These are phyloP conservation scores for Clathrus columnatus DNA, from an alignment of 768 basidiomycete genomes.

Conservation along the genomic window DNA sequence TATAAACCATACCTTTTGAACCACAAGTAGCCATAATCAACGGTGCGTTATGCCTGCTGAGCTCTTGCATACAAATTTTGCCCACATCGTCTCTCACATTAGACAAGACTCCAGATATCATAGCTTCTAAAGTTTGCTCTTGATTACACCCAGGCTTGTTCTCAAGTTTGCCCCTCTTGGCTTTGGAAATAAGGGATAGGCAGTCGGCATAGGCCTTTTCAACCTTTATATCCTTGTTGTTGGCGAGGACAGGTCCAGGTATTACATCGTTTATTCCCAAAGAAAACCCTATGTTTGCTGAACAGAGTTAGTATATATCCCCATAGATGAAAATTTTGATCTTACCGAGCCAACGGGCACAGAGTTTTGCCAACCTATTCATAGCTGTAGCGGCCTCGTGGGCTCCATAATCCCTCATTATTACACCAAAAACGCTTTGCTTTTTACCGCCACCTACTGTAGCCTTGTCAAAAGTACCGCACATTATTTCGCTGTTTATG, in stretches of 20 bases:
- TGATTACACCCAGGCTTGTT: constrained; percentile 98
- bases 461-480: constrained; percentile 97
- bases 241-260: constrained; percentile 76
- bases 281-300: constrained; percentile 95
- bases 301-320: constrained; percentile 12
- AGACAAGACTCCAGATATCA: constrained; percentile 87
- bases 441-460: constrained; percentile 98
- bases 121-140: constrained; percentile 94
- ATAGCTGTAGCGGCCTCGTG: constrained; percentile 92
- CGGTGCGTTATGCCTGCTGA: constrained; percentile 95
- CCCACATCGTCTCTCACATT: constrained; percentile 95
- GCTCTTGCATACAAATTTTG: constrained; percentile 94
- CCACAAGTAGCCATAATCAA: constrained; percentile 99
- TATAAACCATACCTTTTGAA: constrained; percentile 77
- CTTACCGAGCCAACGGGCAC: constrained; percentile 86
- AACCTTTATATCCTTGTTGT: constrained; percentile 78
- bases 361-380: constrained; percentile 92
- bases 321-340: constrained; percentile 7
- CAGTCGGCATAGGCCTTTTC: constrained; percentile 85
- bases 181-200: constrained; percentile 75
- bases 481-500: constrained; percentile 98
- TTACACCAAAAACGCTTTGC: constrained; percentile 97
- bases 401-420: constrained; percentile 92
- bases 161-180: constrained; percentile 85
- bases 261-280: constrained; percentile 98